A percentile compares a stretch with the other conserved stretches of the same genome.
phyloP scores from a whole-genome alignment of 2,329 filamentous ascomycete species.

The Fusarium secorum region DNA sequence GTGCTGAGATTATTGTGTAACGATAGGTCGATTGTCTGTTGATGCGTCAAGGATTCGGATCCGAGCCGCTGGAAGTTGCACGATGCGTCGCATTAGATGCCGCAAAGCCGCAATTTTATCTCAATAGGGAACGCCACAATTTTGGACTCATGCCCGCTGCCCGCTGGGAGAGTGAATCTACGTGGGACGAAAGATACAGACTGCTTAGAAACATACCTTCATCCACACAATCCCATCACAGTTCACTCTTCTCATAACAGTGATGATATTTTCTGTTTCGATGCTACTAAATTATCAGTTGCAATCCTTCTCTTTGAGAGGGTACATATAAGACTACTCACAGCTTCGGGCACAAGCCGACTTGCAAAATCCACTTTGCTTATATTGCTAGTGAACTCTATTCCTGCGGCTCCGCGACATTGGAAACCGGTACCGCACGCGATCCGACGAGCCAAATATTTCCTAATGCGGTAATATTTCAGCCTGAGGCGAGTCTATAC shows the following conservation, averaged over 20 bases:
- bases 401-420: neutral
- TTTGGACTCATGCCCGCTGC: neutral
- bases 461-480: neutral
- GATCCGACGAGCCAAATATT: neutral
- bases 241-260: too few relatives aligned
- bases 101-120: neutral
- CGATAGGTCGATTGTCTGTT: constrained; percentile 1
- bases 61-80: neutral
- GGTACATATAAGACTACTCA: accelerated
- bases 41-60: neutral
- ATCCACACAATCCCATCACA: too few relatives aligned
- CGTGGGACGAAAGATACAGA: neutral
- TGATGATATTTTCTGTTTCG: too few relatives aligned
- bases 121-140: neutral
- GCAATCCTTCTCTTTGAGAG: too few relatives aligned
- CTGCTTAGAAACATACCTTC: too few relatives aligned
- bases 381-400: neutral
- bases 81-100: neutral
- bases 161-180: neutral
- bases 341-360: neutral
- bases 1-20: constrained; percentile 3
- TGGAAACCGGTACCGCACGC: neutral
- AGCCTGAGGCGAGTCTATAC: accelerated
- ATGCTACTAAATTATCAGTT: too few relatives aligned
- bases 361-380: neutral